phyloP scores from a whole-genome alignment of 2,329 filamentous ascomycete genomes.

The Hortaea werneckii region DNA sequence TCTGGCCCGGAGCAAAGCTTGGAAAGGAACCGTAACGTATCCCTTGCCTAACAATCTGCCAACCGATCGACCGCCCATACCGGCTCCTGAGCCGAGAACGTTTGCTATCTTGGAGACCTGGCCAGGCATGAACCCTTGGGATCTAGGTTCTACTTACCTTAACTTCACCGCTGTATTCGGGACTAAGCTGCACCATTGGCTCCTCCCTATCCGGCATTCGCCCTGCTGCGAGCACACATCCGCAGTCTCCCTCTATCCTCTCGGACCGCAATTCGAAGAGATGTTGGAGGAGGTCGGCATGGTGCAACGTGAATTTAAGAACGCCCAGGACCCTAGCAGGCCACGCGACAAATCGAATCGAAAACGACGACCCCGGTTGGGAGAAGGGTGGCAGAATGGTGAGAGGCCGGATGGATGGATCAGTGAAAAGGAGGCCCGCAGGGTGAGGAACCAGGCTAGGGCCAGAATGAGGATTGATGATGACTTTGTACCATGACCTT shows the following conservation, averaged over 20 bases:
- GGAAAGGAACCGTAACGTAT: constrained; percentile 45
- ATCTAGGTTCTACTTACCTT: constrained; percentile 50
- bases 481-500: neutral
- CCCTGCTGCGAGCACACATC: constrained; percentile 57
- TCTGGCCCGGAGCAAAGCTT: constrained; percentile 15
- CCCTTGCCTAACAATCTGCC: constrained; percentile 35
- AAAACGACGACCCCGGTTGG: constrained; percentile 12
- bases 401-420: constrained; percentile 25
- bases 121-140: constrained; percentile 75
- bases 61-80: constrained; percentile 25
- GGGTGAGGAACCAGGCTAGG: neutral
- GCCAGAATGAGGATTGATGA: neutral
- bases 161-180: constrained; percentile 83
- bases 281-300: constrained; percentile 23
- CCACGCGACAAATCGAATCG: neutral
- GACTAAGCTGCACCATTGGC: constrained; percentile 59
- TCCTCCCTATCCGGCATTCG: constrained; percentile 64
- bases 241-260: constrained; percentile 22
- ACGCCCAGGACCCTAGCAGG: neutral
- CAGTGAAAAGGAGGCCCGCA: constrained; percentile 17
- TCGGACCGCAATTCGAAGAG: constrained; percentile 26
- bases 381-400: constrained; percentile 24
- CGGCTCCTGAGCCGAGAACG: constrained; percentile 37
- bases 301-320: constrained; percentile 7
- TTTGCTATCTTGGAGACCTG: constrained; percentile 72